These are phyloP conservation scores for Clarkia xantiana DNA, from an alignment of 345 rosid species.

Conservation along the genomic window DNA sequence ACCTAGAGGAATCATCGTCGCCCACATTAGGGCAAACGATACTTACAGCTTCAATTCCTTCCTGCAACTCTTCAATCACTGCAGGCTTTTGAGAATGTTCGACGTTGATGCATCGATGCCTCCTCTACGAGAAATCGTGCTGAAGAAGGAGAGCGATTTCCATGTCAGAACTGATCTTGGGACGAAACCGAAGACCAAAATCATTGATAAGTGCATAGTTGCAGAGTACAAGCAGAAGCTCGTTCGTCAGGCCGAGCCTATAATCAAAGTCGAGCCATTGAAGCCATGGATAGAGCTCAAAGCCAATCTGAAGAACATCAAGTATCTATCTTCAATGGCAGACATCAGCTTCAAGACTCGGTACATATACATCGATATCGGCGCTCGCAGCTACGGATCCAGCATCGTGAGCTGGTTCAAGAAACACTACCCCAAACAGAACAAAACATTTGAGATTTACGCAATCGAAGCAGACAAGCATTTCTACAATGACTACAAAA, in stretches of 20 bases:
- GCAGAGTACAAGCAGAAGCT: constrained; percentile 54
- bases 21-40: constrained; percentile 77
- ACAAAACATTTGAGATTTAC: constrained; percentile 69
- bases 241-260: constrained; percentile 53
- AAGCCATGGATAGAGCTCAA: constrained; percentile 96
- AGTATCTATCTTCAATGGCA: constrained; percentile 65
- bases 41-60: constrained; percentile 91
- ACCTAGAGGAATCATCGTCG: constrained; percentile 73
- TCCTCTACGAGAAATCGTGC: constrained; percentile 47
- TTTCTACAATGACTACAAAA: constrained; percentile 57
- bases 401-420: constrained; percentile 96
- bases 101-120: constrained; percentile 59
- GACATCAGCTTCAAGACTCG: constrained; percentile 85
- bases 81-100: constrained; percentile 43
- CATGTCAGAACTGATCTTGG: constrained; percentile 10
- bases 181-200: constrained; percentile 10
- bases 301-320: constrained; percentile 58
- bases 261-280: constrained; percentile 66
- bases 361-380: constrained; percentile 86
- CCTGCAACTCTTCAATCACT: constrained; percentile 77
- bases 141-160: constrained; percentile 29
- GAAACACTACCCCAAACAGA: constrained; percentile 93
- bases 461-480: constrained; percentile 82
- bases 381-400: constrained; percentile 92
- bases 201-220: constrained; percentile 38